phyloP scores from a whole-genome alignment of 805 yeast species.

The Candida pseudofarinosa region DNA sequence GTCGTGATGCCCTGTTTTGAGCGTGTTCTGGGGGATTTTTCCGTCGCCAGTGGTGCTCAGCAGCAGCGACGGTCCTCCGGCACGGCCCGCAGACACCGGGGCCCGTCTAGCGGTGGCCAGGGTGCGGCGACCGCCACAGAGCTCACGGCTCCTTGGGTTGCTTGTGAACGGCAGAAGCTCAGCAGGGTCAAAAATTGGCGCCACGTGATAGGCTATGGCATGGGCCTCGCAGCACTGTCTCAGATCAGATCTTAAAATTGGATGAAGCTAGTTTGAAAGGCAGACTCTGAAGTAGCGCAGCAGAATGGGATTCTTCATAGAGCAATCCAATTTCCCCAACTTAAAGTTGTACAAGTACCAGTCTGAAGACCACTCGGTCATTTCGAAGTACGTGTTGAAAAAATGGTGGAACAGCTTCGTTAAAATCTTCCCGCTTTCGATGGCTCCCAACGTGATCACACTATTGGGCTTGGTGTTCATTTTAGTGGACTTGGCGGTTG shows the following conservation, averaged over 20 bases:
- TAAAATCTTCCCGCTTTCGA: slow-evolving; percentile 69
- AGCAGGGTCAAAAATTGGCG: too few relatives aligned
- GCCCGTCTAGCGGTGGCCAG: too few relatives aligned
- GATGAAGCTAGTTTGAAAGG: neutral
- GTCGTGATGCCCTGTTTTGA: too few relatives aligned
- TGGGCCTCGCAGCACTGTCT: neutral
- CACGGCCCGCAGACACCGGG: too few relatives aligned
- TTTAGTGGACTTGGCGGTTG: slow-evolving; percentile 56
- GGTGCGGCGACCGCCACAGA: too few relatives aligned
- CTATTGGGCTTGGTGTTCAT: slow-evolving; percentile 74
- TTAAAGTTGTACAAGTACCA: slow-evolving; percentile 61
- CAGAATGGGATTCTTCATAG: slow-evolving; percentile 64
- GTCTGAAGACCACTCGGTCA: slow-evolving; percentile 76
- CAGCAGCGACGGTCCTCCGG: too few relatives aligned
- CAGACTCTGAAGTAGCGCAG: neutral
- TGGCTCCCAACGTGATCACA: slow-evolving; percentile 94
- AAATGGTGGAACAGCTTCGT: slow-evolving; percentile 80
- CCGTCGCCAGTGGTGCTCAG: too few relatives aligned
- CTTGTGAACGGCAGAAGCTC: too few relatives aligned
- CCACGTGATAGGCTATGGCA: neutral
- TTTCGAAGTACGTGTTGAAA: slow-evolving; percentile 71
- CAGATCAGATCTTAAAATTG: neutral
- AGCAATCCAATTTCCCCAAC: slow-evolving; percentile 46
- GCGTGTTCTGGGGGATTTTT: too few relatives aligned
- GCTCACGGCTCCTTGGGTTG: too few relatives aligned